Percentiles rank a stretch among this genome's conserved stretches.
Conservation (phyloP, 768 basidiomycete genomes). For the Leccinum olivaceopallidum region DNA sequence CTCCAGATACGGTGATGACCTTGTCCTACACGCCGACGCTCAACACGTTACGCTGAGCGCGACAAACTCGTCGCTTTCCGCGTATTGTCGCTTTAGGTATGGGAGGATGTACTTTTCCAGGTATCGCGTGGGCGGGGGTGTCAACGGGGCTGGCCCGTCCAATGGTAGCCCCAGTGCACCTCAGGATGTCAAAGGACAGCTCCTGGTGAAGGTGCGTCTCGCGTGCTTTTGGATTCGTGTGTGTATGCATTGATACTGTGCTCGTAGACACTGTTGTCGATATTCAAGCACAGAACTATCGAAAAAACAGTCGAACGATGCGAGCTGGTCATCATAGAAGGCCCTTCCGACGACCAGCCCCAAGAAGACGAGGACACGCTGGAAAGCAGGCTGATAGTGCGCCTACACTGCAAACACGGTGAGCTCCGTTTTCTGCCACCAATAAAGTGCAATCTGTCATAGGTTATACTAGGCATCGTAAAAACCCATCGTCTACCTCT, state of each 20-base stretch:
- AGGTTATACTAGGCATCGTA: conserved; percentile 55
- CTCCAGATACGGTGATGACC: conserved; percentile 81
- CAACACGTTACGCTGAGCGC: conserved; percentile 65
- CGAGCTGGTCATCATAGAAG: conserved; percentile 69
- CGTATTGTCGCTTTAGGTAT: conserved; percentile 79
- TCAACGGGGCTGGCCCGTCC: conserved; percentile 16
- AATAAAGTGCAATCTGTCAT: conserved; percentile 11
- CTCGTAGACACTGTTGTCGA: conserved; percentile 63
- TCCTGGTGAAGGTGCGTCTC: conserved; percentile 61
- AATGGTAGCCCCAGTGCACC: conserved; percentile 26
- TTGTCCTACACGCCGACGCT: conserved; percentile 63
- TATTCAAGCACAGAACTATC: conserved; percentile 69
- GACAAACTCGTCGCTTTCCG: conserved; percentile 80
- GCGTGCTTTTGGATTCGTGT: neutral
- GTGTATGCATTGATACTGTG: conserved; percentile 1
- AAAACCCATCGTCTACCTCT: conserved; percentile 80
- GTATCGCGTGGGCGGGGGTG: conserved; percentile 46
- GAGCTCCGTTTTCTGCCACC: conserved; percentile 13
- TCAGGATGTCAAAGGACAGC: conserved; percentile 62
- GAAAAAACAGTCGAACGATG: conserved; percentile 80
- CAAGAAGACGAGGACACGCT: conserved; percentile 51
- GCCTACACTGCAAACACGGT: conserved; percentile 86
- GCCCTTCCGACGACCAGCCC: conserved; percentile 36
- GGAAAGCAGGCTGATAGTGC: conserved; percentile 71
- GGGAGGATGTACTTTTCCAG: conserved; percentile 67